These are phyloP conservation scores for Closterium sp. DNA, from an alignment of 139 green algal species.

Conservation along the genomic window DNA sequence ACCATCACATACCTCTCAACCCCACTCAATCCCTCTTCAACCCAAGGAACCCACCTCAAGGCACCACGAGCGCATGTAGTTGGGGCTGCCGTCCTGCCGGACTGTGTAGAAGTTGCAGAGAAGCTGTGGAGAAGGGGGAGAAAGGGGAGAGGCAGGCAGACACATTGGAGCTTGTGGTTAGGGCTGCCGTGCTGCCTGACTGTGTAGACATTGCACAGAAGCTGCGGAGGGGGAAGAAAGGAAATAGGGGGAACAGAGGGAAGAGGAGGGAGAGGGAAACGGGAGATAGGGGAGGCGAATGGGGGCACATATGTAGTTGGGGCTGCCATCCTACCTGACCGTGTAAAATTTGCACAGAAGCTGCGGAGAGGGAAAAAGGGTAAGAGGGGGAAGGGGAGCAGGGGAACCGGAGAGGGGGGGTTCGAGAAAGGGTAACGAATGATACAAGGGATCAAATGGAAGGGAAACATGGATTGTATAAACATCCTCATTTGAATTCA, in stretches of 20 bases:
- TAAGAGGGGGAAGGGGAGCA: background rate
- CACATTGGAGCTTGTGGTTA: too few species aligned
- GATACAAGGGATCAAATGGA: background rate
- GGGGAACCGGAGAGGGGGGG: background rate
- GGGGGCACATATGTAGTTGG: slow-evolving; percentile 13
- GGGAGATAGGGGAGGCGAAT: background rate
- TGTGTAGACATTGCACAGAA: background rate
- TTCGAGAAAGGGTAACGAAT: too few species aligned
- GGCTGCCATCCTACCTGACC: slow-evolving; percentile 19
- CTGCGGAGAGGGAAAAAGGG: background rate
- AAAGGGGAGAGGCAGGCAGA: background rate
- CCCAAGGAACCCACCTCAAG: background rate
- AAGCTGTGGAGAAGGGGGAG: background rate
- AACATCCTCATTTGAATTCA: too few species aligned
- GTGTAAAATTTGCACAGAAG: slow-evolving; percentile 41
- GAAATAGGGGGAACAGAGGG: background rate
- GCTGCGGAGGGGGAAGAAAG: background rate
- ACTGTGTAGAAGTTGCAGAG: slow-evolving; percentile 17
- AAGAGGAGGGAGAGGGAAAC: background rate
- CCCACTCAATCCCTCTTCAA: too few species aligned
- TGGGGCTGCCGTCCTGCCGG: slow-evolving; percentile 14
- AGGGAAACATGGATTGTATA: too few species aligned
- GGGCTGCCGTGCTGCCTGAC: slow-evolving; percentile 8
- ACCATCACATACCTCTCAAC: too few species aligned
- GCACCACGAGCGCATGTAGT: slow-evolving; percentile 25